Evolutionary conservation across 768 basidiomycete genomes (phyloP).

Genomic region (Dictyophora rubrovolvata): DNA sequence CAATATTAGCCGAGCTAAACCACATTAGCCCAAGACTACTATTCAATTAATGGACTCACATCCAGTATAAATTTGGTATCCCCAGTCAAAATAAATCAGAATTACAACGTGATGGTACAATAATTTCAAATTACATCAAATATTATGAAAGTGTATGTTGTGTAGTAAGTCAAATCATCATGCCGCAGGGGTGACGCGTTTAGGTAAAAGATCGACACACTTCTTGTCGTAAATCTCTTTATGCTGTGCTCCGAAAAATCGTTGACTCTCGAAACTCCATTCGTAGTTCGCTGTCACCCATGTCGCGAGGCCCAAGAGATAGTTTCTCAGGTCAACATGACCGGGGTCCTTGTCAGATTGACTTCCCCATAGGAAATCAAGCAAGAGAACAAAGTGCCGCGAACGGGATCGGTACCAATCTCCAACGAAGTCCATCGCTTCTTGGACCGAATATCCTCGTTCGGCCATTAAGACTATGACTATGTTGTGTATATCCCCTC

Average conservation of each 20-base stretch:
- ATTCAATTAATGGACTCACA: no score
- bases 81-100: no score
- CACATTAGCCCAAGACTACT: no score
- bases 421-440: conserved; percentile 42
- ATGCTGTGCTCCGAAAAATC: conserved; percentile 48
- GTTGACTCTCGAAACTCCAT: conserved; percentile 61
- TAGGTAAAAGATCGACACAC: background rate
- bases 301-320: conserved; percentile 53
- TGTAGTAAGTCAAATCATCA: background rate
- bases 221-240: background rate
- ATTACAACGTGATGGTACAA: no score
- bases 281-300: conserved; percentile 67
- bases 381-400: background rate
- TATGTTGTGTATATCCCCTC: conserved; percentile 80
- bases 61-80: no score
- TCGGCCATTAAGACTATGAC: conserved; percentile 69
- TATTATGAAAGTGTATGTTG: no score
- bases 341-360: background rate
- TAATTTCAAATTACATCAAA: no score
- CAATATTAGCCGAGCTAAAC: no score
- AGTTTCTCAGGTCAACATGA: conserved; percentile 20
- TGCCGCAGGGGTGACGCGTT: background rate
- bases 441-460: conserved; percentile 55
- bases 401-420: background rate
- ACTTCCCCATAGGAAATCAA: background rate